A percentile compares a stretch with the other conserved stretches of the same genome.
phyloP scores from a whole-genome alignment of 2,329 filamentous ascomycete species.

The Aspergillus ochraceus region DNA sequence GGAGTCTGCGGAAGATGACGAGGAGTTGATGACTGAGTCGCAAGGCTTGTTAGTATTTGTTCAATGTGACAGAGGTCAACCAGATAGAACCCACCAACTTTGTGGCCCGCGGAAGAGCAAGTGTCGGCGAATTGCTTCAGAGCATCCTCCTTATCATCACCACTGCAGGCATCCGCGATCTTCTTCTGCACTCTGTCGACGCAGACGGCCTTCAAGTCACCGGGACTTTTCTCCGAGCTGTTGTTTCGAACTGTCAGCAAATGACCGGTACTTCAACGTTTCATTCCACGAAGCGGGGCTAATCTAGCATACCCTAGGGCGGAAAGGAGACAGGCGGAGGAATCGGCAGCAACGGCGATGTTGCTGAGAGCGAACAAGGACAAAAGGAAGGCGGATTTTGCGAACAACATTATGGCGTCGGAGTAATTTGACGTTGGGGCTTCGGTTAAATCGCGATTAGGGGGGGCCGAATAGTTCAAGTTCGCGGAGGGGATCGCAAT shows the following conservation, averaged over 20 bases:
- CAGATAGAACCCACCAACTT: conserved; percentile 33
- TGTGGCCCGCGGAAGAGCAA: conserved; percentile 41
- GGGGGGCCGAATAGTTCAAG: not conserved
- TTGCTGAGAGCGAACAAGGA: conserved; percentile 48
- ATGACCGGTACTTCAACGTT: not conserved
- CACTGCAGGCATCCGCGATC: conserved; percentile 39
- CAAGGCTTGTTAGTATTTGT: conserved; percentile 4
- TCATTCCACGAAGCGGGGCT: not conserved
- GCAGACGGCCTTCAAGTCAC: conserved; percentile 42
- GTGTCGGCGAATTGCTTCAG: conserved; percentile 40
- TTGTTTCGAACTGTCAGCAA: conserved; percentile 21
- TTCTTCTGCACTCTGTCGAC: conserved; percentile 37
- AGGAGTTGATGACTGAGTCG: conserved; percentile 12
- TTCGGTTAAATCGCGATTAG: conserved; percentile 2
- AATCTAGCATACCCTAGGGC: conserved; percentile 49
- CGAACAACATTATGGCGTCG: conserved; percentile 44
- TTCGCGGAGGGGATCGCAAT: conserved; percentile 4
- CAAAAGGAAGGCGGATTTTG: conserved; percentile 44
- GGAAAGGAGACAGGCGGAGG: conserved; percentile 53
- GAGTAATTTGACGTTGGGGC: conserved; percentile 2
- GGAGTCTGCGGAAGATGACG: conserved; percentile 20
- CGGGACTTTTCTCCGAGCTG: conserved; percentile 38
- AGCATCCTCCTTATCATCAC: conserved; percentile 31
- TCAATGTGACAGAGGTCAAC: not conserved
- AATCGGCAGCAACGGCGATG: conserved; percentile 43